These are phyloP conservation scores for Globisporangium cederbergense DNA, from an alignment of 352 stramenopile genomes.

Conservation along the genomic window DNA sequence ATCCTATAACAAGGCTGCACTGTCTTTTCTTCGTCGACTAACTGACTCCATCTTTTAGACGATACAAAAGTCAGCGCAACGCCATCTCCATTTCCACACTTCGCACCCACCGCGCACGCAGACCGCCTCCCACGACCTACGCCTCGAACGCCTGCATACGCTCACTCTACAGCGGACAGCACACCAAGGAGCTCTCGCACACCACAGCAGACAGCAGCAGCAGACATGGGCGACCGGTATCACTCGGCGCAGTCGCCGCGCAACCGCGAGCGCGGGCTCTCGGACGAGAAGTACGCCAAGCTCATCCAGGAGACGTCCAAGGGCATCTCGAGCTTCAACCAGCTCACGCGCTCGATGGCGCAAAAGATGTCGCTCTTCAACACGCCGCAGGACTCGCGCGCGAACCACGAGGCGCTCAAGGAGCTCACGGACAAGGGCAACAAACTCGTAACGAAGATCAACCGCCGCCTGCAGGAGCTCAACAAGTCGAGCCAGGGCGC, in stretches of 20 bases:
- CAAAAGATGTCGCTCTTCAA: conserved; percentile 87
- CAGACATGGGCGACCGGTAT: conserved; percentile 65
- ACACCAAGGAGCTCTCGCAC: background rate
- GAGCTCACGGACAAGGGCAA: conserved; percentile 84
- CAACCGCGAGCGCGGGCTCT: conserved; percentile 27
- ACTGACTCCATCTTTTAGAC: too few species aligned
- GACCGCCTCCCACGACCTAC: too few species aligned
- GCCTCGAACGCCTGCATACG: too few species aligned
- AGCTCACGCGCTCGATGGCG: conserved; percentile 79
- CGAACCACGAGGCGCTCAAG: conserved; percentile 78
- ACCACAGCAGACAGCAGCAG: background rate
- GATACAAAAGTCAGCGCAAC: too few species aligned
- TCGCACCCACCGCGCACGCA: too few species aligned
- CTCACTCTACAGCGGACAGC: background rate
- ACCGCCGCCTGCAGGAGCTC: conserved; percentile 72
- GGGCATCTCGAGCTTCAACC: conserved; percentile 85
- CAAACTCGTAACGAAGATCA: conserved; percentile 78
- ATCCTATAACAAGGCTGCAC: too few species aligned
- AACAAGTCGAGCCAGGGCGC: conserved; percentile 49
- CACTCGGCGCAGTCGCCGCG: conserved; percentile 51
- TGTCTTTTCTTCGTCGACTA: too few species aligned
- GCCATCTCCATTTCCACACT: too few species aligned
- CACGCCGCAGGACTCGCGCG: conserved; percentile 78
- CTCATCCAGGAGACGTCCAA: conserved; percentile 81
- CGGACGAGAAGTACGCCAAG: conserved; percentile 69